Conservation (phyloP, 306 rosid species). For the Mimosa pudica region DNA sequence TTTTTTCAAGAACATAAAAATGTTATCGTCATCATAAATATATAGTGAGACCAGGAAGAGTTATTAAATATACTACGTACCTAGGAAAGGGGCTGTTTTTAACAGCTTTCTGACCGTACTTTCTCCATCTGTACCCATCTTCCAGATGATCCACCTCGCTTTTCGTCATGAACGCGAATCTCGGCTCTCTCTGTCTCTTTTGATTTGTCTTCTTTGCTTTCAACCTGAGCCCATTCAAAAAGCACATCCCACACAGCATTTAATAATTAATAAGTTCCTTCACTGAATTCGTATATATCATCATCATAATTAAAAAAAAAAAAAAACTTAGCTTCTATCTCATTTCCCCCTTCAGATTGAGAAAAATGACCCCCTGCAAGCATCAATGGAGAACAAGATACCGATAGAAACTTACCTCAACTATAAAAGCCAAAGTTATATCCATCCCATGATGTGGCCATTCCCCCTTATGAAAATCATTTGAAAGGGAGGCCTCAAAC, state of each 20-base stretch:
- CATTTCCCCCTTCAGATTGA: constrained; percentile 7
- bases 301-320: neutral
- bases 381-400: neutral
- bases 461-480: neutral
- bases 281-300: neutral
- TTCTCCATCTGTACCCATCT: constrained; percentile 99
- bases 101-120: constrained; percentile 97
- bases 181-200: constrained; percentile 80
- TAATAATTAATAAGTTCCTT: constrained; percentile 22
- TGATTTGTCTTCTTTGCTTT: constrained; percentile 72
- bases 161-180: constrained; percentile 96
- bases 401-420: constrained; percentile 29
- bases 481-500: neutral
- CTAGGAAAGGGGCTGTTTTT: constrained; percentile 96
- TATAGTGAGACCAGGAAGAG: neutral
- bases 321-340: no score
- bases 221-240: constrained; percentile 50
- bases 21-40: no score
- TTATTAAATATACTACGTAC: constrained; percentile 2
- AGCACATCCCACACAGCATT: constrained; percentile 37
- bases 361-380: neutral
- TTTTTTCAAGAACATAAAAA: neutral
- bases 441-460: constrained; percentile 28
- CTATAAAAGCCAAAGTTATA: neutral
- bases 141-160: constrained; percentile 98